Conservation (phyloP, 2,329 filamentous ascomycete genomes). For the Stylonectria norvegica region DNA sequence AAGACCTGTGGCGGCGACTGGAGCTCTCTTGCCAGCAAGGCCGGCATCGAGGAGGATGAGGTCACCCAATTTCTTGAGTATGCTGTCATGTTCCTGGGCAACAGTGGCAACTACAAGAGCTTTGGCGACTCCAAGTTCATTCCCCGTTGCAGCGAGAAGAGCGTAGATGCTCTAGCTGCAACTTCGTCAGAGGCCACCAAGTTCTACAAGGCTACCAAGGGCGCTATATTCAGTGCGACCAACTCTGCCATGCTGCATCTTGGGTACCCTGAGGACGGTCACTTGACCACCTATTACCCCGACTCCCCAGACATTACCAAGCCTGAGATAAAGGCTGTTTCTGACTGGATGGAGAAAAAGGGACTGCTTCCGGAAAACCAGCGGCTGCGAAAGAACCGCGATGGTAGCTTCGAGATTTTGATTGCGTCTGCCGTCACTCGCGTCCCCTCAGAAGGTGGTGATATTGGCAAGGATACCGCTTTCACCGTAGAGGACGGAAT, state of each 20-base stretch:
- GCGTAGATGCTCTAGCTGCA: conserved; percentile 61
- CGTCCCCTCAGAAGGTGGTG: conserved; percentile 60
- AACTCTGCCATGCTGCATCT: conserved; percentile 67
- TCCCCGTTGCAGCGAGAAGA: conserved; percentile 63
- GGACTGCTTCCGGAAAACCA: conserved; percentile 74
- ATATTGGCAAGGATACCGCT: conserved; percentile 63
- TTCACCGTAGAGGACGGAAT: conserved; percentile 58
- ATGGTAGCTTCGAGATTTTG: conserved; percentile 66
- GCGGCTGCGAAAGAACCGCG: conserved; percentile 62
- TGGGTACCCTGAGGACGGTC: conserved; percentile 69
- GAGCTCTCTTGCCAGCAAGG: conserved; percentile 62
- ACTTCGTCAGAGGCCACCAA: conserved; percentile 58
- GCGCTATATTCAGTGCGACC: conserved; percentile 67
- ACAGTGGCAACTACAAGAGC: conserved; percentile 81
- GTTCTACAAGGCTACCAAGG: conserved; percentile 65
- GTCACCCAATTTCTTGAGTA: conserved; percentile 72
- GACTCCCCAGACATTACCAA: conserved; percentile 71
- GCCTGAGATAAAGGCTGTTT: conserved; percentile 68
- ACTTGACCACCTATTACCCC: conserved; percentile 81
- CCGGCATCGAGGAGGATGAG: conserved; percentile 60
- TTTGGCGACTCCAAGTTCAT: conserved; percentile 85
- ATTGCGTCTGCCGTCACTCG: conserved; percentile 66
- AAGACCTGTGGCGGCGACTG: conserved; percentile 66
- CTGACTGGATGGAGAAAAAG: conserved; percentile 70
- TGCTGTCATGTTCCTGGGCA: conserved; percentile 73